Base-by-base conservation (phyloP, 2,329 filamentous ascomycete species). In the Diaporthe longicolla region DNA sequence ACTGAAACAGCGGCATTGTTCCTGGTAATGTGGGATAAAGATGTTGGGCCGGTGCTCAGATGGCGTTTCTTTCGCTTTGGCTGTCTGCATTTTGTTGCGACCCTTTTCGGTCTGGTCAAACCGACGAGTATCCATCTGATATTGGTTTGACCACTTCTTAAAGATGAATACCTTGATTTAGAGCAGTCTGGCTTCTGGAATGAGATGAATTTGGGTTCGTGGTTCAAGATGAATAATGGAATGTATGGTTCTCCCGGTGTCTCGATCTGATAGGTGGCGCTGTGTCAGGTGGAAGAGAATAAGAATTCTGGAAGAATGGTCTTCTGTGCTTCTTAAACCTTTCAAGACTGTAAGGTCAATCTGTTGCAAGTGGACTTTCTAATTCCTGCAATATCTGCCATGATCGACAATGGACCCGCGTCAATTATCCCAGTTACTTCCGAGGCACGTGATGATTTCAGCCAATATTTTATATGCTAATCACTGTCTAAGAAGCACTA, bases 381-480 rank as follows among this genome's bases (percentile, higher is more conserved):
- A 40, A 59, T 59, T 59, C 55, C 5, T 59, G 32, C 32, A 59
- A 59, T 59, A 37, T 59, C 11, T 59, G 21, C n/a, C 4, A 24
- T 21, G 9, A 3, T 13, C 54, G 26, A 13, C 19, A 10, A 13
- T 58, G 19, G 7, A 59, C 7, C 24, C 5, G 8, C 29, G 13
- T 59, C 21, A 58, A 40, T 24, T 59, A 9, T 59, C 21, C 8
- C 55, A 17, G 11, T 59, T 40, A 32, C 21, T 40, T 59, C 26
- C 29, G 37, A 37, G 32, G 21, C 32, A 37, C 10, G 4, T 37
- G 55, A 21, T 37, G 5, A 59, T 40, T 59, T 5, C 55, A 24
- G 11, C 35, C 35, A 59, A 40, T 13, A 40, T n/a, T 40, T 3
- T 59, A 24, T 15, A n/a, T 32, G 21, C 55, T 40, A 21, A 8